Percentiles rank a stretch among this genome's conserved stretches.
phyloP scores from a whole-genome alignment of 805 yeast genomes.

The Lachancea quebecensis region DNA sequence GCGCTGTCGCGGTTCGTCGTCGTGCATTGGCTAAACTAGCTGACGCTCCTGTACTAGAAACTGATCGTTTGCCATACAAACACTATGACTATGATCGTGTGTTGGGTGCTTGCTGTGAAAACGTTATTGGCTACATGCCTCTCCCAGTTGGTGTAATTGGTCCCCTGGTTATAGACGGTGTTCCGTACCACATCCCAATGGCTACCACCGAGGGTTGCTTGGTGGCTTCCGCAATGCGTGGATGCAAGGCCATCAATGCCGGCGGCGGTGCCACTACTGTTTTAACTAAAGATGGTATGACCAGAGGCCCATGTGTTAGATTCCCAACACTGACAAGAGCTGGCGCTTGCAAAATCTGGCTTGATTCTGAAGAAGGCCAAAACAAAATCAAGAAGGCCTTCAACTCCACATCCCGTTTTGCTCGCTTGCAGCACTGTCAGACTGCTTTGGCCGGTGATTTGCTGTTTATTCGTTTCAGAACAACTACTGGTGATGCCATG shows the following conservation, averaged over 20 bases:
- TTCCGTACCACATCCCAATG: conserved; percentile 89
- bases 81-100: conserved; percentile 92
- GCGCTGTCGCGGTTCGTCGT: conserved; percentile 94
- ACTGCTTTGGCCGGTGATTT: conserved; percentile 93
- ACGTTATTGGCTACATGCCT: conserved; percentile 95
- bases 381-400: conserved; percentile 75
- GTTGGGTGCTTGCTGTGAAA: conserved; percentile 98
- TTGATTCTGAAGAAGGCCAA: conserved; percentile 94
- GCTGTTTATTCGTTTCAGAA: conserved; percentile 84
- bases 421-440: conserved; percentile 82
- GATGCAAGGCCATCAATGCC: conserved; percentile 94
- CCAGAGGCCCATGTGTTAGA: conserved; percentile 96
- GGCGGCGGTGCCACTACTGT: conserved; percentile 96
- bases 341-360: conserved; percentile 92
- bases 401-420: conserved; percentile 95
- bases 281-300: conserved; percentile 94
- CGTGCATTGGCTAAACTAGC: conserved; percentile 81
- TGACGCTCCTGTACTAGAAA: conserved; percentile 69
- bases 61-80: conserved; percentile 67
- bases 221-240: conserved; percentile 98
- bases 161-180: conserved; percentile 86
- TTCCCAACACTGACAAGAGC: conserved; percentile 80
- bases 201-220: conserved; percentile 99
- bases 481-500: conserved; percentile 99
- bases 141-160: conserved; percentile 98